Evolutionary conservation across 2,329 filamentous ascomycete genomes (phyloP).

Genomic region (Calonectria montana): DNA sequence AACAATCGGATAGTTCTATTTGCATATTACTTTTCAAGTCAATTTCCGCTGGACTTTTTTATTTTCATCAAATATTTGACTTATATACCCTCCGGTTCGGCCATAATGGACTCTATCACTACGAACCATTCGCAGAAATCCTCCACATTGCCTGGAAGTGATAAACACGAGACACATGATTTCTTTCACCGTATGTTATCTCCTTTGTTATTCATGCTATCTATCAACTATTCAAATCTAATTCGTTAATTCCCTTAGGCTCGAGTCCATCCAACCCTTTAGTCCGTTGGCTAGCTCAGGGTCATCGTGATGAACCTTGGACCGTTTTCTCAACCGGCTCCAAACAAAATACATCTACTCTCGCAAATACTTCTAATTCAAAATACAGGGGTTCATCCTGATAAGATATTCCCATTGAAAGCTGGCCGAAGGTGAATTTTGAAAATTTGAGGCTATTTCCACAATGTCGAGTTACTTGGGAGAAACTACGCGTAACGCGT

Average conservation of each 20-base stretch:
- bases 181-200: not conserved
- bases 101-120: not conserved
- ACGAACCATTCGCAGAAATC: not conserved
- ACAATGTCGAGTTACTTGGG: too few species aligned
- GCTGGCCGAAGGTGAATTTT: too few species aligned
- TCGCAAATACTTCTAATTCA: too few species aligned
- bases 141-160: not conserved
- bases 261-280: not conserved
- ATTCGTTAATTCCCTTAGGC: not conserved
- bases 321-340: not conserved
- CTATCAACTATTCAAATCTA: too few species aligned
- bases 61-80: not conserved
- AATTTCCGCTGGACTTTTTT: not conserved
- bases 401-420: not conserved
- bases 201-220: not conserved
- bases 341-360: not conserved
- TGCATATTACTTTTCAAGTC: not conserved
- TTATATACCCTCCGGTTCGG: not conserved
- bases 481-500: too few species aligned
- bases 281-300: not conserved
- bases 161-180: not conserved
- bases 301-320: not conserved
- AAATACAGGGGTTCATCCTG: not conserved
- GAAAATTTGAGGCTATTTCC: too few species aligned
- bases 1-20: not conserved